Conservation (phyloP, 2,329 filamentous ascomycete genomes). For the Penicillium sp. region DNA sequence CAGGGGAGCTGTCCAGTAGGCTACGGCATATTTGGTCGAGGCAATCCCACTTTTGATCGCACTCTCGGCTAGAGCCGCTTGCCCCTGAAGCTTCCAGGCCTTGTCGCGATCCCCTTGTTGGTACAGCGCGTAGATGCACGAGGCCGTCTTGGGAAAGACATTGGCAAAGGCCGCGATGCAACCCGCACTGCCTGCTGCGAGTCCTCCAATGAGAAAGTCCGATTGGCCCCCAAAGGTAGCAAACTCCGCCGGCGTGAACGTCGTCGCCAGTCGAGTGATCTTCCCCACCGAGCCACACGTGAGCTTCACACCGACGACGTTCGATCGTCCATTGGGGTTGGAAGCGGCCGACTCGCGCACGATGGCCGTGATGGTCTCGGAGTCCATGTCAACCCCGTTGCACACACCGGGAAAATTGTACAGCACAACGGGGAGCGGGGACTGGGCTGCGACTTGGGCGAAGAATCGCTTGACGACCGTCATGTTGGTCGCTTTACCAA, state of each 20-base stretch:
- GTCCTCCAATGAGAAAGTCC: constrained; percentile 58
- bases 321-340: constrained; percentile 27
- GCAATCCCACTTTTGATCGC: constrained; percentile 62
- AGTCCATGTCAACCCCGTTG: constrained; percentile 62
- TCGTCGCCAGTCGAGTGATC: constrained; percentile 49
- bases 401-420: constrained; percentile 65
- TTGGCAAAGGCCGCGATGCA: constrained; percentile 56
- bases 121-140: constrained; percentile 57
- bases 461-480: constrained; percentile 56
- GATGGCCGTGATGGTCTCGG: constrained; percentile 51
- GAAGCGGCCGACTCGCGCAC: constrained; percentile 38
- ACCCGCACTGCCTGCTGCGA: constrained; percentile 49
- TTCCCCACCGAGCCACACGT: constrained; percentile 58
- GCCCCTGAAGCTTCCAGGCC: constrained; percentile 55
- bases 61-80: constrained; percentile 60
- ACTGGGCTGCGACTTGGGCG: constrained; percentile 47
- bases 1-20: constrained; percentile 51
- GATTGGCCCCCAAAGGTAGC: constrained; percentile 65
- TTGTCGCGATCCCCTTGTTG: constrained; percentile 52
- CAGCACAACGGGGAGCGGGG: constrained; percentile 53
- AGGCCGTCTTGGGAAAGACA: constrained; percentile 51
- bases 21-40: constrained; percentile 62
- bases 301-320: constrained; percentile 59
- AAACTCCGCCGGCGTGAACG: constrained; percentile 52
- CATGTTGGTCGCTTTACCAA: constrained; percentile 55